Evolutionary conservation across 345 rosid genomes (phyloP).

Genomic region (Melastoma malabathricum): DNA sequence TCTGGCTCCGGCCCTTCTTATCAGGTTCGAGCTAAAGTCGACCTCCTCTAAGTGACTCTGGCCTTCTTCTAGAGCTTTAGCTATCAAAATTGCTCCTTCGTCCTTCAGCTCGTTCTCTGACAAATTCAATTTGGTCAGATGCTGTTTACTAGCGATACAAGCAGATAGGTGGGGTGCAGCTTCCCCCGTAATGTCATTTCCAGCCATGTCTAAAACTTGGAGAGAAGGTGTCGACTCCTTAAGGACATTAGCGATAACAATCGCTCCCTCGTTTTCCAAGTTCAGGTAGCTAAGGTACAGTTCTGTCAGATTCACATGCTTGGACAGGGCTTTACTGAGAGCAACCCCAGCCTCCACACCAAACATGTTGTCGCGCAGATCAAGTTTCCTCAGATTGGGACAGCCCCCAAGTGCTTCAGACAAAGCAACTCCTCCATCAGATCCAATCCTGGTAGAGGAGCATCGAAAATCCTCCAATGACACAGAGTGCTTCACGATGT

Average conservation of each 20-base stretch:
- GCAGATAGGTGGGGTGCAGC: constrained; percentile 47
- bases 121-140: constrained; percentile 60
- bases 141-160: constrained; percentile 47
- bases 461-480: constrained; percentile 64
- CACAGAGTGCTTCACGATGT: constrained; percentile 51
- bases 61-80: constrained; percentile 49
- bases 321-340: constrained; percentile 55
- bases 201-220: constrained; percentile 76
- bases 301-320: constrained; percentile 45
- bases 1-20: constrained; percentile 65
- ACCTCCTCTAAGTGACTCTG: constrained; percentile 40
- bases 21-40: constrained; percentile 42
- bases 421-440: constrained; percentile 74
- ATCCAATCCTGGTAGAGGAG: constrained; percentile 74
- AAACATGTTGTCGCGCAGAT: constrained; percentile 84
- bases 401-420: constrained; percentile 63
- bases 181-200: constrained; percentile 70
- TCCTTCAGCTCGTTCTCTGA: constrained; percentile 88
- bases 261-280: constrained; percentile 68
- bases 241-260: constrained; percentile 47
- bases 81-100: constrained; percentile 52
- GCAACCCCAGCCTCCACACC: constrained; percentile 65
- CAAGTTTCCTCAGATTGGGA: constrained; percentile 56
- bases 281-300: constrained; percentile 75
- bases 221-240: constrained; percentile 57